Conservation (phyloP, 352 stramenopile species). For the Pythium pectinolyticum region DNA sequence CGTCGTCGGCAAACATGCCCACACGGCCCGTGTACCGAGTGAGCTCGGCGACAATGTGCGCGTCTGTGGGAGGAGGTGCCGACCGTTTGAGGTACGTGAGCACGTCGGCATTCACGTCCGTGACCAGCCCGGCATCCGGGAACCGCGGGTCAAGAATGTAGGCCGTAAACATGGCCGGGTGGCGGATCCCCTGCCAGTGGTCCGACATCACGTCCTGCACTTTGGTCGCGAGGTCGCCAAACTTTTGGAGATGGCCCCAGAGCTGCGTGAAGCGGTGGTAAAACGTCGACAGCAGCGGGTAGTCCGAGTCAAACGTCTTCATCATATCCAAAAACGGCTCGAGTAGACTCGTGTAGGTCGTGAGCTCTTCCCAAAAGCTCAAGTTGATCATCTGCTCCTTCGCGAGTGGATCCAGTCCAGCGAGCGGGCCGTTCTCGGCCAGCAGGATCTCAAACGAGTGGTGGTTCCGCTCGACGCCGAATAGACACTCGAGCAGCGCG, state of each 20-base stretch:
- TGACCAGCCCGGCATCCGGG: conserved; percentile 46
- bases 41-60: conserved; percentile 61
- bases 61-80: conserved; percentile 39
- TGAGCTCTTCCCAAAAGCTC: conserved; percentile 58
- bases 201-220: conserved; percentile 56
- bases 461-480: conserved; percentile 53
- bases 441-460: conserved; percentile 61
- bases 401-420: conserved; percentile 30
- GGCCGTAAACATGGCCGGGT: conserved; percentile 74
- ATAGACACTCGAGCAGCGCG: conserved; percentile 48
- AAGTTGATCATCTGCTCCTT: conserved; percentile 52
- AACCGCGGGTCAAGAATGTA: conserved; percentile 80
- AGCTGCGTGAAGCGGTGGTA: conserved; percentile 73
- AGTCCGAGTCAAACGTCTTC: conserved; percentile 64
- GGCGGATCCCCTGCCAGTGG: conserved; percentile 58
- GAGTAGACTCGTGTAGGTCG: conserved; percentile 52
- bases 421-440: conserved; percentile 47
- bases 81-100: conserved; percentile 60
- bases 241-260: conserved; percentile 67
- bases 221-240: conserved; percentile 42
- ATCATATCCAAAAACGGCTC: conserved; percentile 72
- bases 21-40: conserved; percentile 61
- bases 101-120: conserved; percentile 58
- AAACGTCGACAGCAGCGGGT: conserved; percentile 64
- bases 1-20: conserved; percentile 70